A percentile compares a stretch with the other conserved stretches of the same genome.
Conservation (phyloP, 768 basidiomycete species). For the Boletus huronensis region DNA sequence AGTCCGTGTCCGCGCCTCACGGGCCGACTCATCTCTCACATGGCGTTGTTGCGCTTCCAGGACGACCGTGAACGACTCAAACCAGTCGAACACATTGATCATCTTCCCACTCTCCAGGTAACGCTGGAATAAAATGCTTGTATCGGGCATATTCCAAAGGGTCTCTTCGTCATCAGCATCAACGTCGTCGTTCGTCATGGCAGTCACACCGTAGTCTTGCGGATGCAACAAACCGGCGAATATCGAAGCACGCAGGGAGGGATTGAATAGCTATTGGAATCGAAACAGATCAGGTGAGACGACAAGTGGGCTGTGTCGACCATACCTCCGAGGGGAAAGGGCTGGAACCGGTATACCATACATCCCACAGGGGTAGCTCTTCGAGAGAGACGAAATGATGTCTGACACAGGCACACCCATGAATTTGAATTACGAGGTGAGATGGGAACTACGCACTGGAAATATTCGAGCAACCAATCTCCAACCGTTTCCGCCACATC, state of each 20-base stretch:
- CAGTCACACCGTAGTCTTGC: slow-evolving; percentile 38
- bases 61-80: slow-evolving; percentile 66
- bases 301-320: background rate
- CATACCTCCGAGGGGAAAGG: slow-evolving; percentile 68
- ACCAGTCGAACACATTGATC: slow-evolving; percentile 91
- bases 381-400: slow-evolving; percentile 45
- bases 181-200: slow-evolving; percentile 1
- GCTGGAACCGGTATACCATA: slow-evolving; percentile 68
- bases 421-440: background rate
- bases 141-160: slow-evolving; percentile 64
- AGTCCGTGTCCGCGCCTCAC: slow-evolving; percentile 1
- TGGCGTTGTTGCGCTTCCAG: slow-evolving; percentile 53
- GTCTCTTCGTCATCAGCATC: slow-evolving; percentile 29
- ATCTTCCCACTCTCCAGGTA: slow-evolving; percentile 78
- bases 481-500: slow-evolving; percentile 33
- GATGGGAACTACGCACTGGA: slow-evolving; percentile 39
- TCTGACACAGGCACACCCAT: slow-evolving; percentile 30
- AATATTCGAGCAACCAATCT: slow-evolving; percentile 49
- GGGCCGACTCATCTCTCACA: background rate
- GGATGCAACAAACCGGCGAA: slow-evolving; percentile 61
- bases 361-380: slow-evolving; percentile 54
- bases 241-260: slow-evolving; percentile 59
- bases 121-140: slow-evolving; percentile 69
- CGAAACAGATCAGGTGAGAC: background rate
- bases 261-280: slow-evolving; percentile 56